Evolutionary conservation across 106 monocot genomes (phyloP).

Genomic region (Phalaenopsis equestris): DNA sequence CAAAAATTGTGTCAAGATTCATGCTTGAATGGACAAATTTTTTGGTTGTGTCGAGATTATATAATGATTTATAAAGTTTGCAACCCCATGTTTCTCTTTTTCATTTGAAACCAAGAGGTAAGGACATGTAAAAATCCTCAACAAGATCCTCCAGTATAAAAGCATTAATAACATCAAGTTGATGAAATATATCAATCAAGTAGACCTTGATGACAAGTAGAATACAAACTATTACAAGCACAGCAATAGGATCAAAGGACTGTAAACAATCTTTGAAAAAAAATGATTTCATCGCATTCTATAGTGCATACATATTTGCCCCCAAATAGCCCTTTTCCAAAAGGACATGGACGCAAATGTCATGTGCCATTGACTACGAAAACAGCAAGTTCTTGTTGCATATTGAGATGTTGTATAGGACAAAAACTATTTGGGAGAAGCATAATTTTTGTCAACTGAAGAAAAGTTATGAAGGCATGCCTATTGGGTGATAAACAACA

Average conservation of each 20-base stretch:
- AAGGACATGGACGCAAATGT: too few species aligned
- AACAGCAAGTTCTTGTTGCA: not conserved
- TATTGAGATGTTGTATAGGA: not conserved
- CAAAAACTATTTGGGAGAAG: not conserved
- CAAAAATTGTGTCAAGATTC: not conserved
- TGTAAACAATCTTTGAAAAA: conserved; percentile 1
- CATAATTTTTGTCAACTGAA: not conserved
- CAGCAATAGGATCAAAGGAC: not conserved
- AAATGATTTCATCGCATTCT: not conserved
- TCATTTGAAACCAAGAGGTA: not conserved
- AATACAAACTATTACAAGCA: not conserved
- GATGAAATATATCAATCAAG: not conserved
- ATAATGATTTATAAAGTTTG: not conserved
- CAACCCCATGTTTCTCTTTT: conserved; percentile 4
- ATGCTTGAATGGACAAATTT: not conserved
- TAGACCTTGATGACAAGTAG: not conserved
- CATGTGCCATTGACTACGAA: not conserved
- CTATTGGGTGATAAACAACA: not conserved
- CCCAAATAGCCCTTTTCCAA: too few species aligned
- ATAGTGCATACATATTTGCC: too few species aligned
- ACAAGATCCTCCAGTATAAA: not conserved
- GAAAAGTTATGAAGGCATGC: not conserved
- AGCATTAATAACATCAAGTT: conserved; percentile 7
- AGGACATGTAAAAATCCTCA: conserved; percentile 5
- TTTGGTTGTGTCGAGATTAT: not conserved